Evolutionary conservation across 2,329 filamentous ascomycete species (phyloP), one percentile per base, ranked within the genome.

Genomic region (Trichophyton simii): DNA sequence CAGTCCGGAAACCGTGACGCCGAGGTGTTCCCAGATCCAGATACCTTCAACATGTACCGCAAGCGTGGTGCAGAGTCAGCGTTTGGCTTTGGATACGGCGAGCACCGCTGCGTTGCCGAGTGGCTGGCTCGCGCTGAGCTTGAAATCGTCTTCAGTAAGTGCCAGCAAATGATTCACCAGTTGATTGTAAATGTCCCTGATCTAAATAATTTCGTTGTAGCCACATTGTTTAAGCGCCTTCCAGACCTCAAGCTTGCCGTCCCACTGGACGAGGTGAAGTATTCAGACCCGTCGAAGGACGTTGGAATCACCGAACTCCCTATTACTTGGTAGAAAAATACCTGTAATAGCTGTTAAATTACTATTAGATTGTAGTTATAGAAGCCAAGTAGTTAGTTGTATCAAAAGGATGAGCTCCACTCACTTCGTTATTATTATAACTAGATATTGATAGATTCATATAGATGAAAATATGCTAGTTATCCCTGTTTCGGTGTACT

Each of bases 1-100:
- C 73, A 77, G 65, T 78, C 76, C 15, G 79, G 73, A 34, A 79
- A 80, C 66, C 69, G 79, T 2, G 78, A 80, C 65, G 75, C 76
- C 60, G 75, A 78, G 0, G 66, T 77, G 8, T 78, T 77, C 61
- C 65, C 67, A 4, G 62, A 76, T 60, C 69, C 77, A 1, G 74
- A 79, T 61, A 65, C 61, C 11, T 80, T 80, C 65, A 69, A 79
- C 66, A 75, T 80, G 67, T 71, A 75, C 63, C 73, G 77, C 22
- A 67, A 68, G 41, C 70, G 71, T 54, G 69, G 69, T 2, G 54
- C 64, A 2, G 67, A 74, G 55, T 70, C 75, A 52, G 72, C 72
- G 0, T 69, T 80, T 11, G 78, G 78, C 0, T 80, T 74, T 66
- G 78, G 78, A 0, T 80, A 73, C 64, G 78, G 78, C 0, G 70